A percentile compares a stretch with the other conserved stretches of the same genome.
Conservation (phyloP, 805 yeast genomes). For the Wickerhamiella bombiphila region DNA sequence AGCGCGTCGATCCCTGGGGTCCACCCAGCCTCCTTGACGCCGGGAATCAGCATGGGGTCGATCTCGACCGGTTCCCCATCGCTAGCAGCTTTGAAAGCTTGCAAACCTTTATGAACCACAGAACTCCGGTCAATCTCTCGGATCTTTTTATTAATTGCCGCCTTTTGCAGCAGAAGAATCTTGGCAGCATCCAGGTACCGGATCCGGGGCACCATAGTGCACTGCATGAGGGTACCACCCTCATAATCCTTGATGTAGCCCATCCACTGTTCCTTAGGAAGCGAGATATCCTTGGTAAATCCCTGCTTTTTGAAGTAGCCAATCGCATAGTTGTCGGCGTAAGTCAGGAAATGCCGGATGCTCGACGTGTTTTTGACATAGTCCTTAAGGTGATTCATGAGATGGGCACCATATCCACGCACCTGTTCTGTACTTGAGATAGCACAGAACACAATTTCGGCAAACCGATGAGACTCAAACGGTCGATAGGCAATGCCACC, state of each 20-base stretch:
- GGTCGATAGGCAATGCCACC: constrained; percentile 98
- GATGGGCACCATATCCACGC: constrained; percentile 95
- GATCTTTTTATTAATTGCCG: constrained; percentile 77
- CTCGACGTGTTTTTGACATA: constrained; percentile 81
- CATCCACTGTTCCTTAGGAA: constrained; percentile 84
- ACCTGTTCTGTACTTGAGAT: constrained; percentile 96
- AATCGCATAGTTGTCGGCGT: constrained; percentile 97
- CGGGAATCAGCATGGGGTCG: constrained; percentile 82
- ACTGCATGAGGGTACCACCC: constrained; percentile 97
- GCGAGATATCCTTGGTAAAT: constrained; percentile 82
- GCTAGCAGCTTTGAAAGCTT: constrained; percentile 40
- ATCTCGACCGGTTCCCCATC: constrained; percentile 21
- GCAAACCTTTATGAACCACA: constrained; percentile 67
- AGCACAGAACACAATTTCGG: constrained; percentile 97
- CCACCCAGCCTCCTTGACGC: constrained; percentile 91
- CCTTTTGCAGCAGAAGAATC: constrained; percentile 74
- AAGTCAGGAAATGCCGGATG: constrained; percentile 74
- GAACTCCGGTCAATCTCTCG: constrained; percentile 55
- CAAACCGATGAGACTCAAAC: constrained; percentile 77
- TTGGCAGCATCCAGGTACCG: constrained; percentile 82
- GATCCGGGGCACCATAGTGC: constrained; percentile 78
- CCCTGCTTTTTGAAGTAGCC: constrained; percentile 98
- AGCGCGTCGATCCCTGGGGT: constrained; percentile 95
- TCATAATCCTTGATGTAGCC: constrained; percentile 98
- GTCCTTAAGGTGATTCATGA: constrained; percentile 95